phyloP scores from a whole-genome alignment of 805 yeast genomes.

The Suhomyces kilbournensis region DNA sequence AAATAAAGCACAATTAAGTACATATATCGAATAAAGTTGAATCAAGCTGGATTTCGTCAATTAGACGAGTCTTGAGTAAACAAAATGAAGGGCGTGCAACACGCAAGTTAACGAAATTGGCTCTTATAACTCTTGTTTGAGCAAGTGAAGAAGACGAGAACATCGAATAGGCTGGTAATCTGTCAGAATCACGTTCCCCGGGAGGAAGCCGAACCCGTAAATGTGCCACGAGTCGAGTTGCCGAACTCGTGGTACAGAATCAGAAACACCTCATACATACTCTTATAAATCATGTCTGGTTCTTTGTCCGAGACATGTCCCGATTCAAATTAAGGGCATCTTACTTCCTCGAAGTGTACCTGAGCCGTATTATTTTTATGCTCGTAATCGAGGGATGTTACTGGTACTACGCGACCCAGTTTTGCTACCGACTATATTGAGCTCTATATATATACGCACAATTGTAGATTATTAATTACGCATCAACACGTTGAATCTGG shows the following conservation, averaged over 20 bases:
- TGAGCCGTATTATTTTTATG: background rate
- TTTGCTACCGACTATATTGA: background rate
- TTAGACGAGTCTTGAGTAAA: slow-evolving; percentile 1
- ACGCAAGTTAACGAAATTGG: background rate
- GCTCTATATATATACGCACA: background rate
- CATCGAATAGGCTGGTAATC: background rate
- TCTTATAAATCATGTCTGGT: background rate
- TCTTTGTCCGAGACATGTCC: background rate
- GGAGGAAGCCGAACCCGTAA: background rate
- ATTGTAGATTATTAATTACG: background rate
- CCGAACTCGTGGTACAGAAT: background rate
- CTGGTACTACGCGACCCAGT: background rate
- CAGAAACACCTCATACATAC: background rate
- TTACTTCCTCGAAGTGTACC: background rate
- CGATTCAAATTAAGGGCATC: background rate
- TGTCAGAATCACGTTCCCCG: background rate
- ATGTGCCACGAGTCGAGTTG: background rate
- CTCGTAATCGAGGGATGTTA: background rate
- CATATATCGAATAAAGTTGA: background rate
- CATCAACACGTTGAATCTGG: background rate
- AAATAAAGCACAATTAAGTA: background rate
- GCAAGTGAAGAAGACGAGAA: background rate
- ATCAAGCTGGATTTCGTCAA: background rate
- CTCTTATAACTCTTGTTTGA: background rate
- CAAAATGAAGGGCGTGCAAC: background rate